Evolutionary conservation across 2,329 filamentous ascomycete species (phyloP), one percentile per base, ranked within the genome.

Genomic region (Aspergillus sp.): DNA sequence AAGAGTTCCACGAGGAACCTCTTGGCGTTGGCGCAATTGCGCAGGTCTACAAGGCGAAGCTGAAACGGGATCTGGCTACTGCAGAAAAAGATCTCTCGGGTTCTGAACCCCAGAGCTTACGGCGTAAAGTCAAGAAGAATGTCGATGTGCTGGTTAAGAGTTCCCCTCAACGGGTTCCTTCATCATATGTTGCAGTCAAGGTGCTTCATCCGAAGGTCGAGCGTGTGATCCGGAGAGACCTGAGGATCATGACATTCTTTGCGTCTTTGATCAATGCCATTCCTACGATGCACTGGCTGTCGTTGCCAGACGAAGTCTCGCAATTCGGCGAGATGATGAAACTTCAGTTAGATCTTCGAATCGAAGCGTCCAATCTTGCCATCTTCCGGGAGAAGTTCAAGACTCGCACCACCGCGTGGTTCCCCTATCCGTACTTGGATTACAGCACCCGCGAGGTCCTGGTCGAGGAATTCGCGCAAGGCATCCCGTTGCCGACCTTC

Each of bases 311-410:
- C 56, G 93, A 98, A 65, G 93, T 97, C 3, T 71, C 77, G 9
- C 89, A 97, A 60, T 98, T 98, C 61, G 91, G 90, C 27, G 86
- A 94, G 63, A 98, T 98, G 93, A 98, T 98, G 93, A 85, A 85
- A 59, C 74, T 97, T n/a, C 93, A 98, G 64, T 76, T 98, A 2
- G 93, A 98, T 67, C 76, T 98, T 33, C 85, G 93, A 44, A 97
- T 97, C 50, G 93, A 98, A 67, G 85, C 89, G 1, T 85, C 90
- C 34, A 98, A 98, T 59, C 74, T 98, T 3, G 66, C 83, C 26
- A 81, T 84, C 9, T 97, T 98, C 73, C 83, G 93, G 44, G 83
- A 85, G 58, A 88, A 96, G 63, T 98, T 98, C 74, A 86, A 85
- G 58, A 79, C 88, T 48, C 80, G 93, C 40, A 86, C 86, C 2